These are phyloP conservation scores for Phytophthora brassicae DNA, from an alignment of 352 stramenopile genomes.

Conservation along the genomic window DNA sequence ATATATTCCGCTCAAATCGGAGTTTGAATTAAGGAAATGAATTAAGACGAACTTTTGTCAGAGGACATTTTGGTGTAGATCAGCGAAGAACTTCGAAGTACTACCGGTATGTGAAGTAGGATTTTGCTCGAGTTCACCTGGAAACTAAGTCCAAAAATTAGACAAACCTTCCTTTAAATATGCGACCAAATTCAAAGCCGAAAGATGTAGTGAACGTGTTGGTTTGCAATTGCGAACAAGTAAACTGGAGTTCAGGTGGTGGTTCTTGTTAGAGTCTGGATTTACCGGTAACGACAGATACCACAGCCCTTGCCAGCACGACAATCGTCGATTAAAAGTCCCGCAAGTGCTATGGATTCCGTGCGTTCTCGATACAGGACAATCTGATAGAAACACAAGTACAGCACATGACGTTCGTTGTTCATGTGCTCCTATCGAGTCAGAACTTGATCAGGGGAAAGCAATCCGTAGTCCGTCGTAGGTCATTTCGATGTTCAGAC, in stretches of 20 bases:
- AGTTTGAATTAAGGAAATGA: neutral
- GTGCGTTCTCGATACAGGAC: too few species aligned
- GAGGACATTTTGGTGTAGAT: too few species aligned
- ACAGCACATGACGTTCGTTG: too few species aligned
- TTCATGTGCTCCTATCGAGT: neutral
- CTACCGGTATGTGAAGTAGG: too few species aligned
- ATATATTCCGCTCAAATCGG: neutral
- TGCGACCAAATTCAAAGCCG: too few species aligned
- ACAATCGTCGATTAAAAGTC: too few species aligned
- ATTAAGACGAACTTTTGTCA: too few species aligned
- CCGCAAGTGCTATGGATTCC: too few species aligned
- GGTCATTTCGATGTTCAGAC: constrained; percentile 77
- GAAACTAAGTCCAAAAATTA: constrained; percentile 82
- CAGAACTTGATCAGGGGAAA: constrained; percentile 35
- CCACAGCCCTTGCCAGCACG: constrained; percentile 44
- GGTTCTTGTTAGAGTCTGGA: constrained; percentile 59
- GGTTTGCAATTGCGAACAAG: constrained; percentile 48
- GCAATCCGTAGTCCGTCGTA: constrained; percentile 72
- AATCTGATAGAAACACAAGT: neutral
- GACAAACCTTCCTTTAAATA: constrained; percentile 57
- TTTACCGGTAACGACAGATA: constrained; percentile 58
- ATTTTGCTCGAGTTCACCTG: too few species aligned
- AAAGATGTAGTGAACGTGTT: constrained; percentile 36
- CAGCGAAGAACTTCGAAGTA: constrained; percentile 33
- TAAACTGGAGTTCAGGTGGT: constrained; percentile 65